Evolutionary conservation across 352 stramenopile genomes (phyloP), one percentile per base, ranked within the genome.

Genomic region (Thalassiosira hispida): DNA sequence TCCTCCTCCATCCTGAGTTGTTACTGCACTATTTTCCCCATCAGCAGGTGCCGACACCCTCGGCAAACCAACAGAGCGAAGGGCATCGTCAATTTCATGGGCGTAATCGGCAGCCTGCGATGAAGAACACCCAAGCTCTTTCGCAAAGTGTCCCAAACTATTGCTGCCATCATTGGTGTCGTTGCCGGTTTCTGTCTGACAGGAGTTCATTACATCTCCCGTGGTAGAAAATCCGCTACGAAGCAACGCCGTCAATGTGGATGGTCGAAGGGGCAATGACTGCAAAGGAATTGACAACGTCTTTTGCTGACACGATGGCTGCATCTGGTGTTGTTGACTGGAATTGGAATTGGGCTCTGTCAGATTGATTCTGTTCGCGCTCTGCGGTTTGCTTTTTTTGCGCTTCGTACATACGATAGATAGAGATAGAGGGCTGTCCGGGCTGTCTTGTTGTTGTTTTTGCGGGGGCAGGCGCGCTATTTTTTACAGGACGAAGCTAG

Each of bases 201-300:
- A 31, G 27, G 62, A 65, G 22, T 40, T 56, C 22, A 73, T 55
- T 11, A 73, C 42, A 42, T 77, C 66, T n/a, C 57, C 69, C 2
- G 79, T 87, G 38, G 74, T 77, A 33, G 49, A 27, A 65, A 90
- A 93, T 33, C 87, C 87, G 29, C 81, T 64, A 42, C 79, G 66
- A 62, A 84, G 47, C 9, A 93, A 81, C 6, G 75, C 42, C 38
- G 73, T 73, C 33, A 86, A 55, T 1, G 83, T 93, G 2, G 85
- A 90, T 14, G 85, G 87, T n/a, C 87, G 75, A 8, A 93, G 64
- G 1, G 83, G 75, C 12, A 93, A 56, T n/a, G 83, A 67, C 9
- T 79, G 25, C 6, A 92, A 57, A 46, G 73, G 71, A 56, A 85
- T 78, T 71, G 86, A 87, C 23, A 88, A 68, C 47, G 18, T 27